Evolutionary conservation across 768 basidiomycete genomes (phyloP), one percentile per base, ranked within the genome.

Genomic region (Lactarius evosmus): DNA sequence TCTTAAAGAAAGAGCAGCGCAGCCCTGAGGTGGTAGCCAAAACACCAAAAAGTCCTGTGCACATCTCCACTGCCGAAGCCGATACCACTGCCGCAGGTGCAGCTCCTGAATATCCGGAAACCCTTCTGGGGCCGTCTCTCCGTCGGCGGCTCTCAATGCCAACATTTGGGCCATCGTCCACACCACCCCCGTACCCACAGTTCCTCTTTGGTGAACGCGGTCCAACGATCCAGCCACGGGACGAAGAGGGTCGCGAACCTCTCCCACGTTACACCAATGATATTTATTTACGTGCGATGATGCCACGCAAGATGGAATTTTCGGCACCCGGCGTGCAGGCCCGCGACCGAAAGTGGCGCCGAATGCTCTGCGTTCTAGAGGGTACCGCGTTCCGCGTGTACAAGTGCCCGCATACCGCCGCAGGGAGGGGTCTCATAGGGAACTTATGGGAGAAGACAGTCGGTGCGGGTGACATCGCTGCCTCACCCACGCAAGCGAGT

Each of bases 251-350:
- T 9, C 75, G 69, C 53, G 96, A 99, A 74, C 74, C 73, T 41
- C 80, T 99, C 1, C 97, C 97, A 0, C 46, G 73, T 6, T 99
- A 99, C 74, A 83, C 82, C 65, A 98, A 97, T 75, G 76, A 79
- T 17, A 83, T 98, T 19, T 87, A 91, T 70, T 84, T 98, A 69
- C 82, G 84, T 38, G 92, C 87, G 3, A 80, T 87, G 59, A 83
- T 99, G 78, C 89, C 89, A 1, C 85, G 91, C 53, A 99, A 99
- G 80, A 84, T 95, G 86, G 97, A 99, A 78, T 98, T 99, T 72
- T 78, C 76, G 4, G 75, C 81, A 12, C 93, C 95, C 0, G 95
- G 95, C 7, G 79, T 92, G 2, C 92, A 96, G 74, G 88, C 95
- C 7, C 84, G 81, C 72, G 95, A 98, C 72, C 80, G 97, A 52